A percentile compares a stretch with the other conserved stretches of the same genome.
Conservation (phyloP, 306 rosid species). For the Alnus glutinosa region DNA sequence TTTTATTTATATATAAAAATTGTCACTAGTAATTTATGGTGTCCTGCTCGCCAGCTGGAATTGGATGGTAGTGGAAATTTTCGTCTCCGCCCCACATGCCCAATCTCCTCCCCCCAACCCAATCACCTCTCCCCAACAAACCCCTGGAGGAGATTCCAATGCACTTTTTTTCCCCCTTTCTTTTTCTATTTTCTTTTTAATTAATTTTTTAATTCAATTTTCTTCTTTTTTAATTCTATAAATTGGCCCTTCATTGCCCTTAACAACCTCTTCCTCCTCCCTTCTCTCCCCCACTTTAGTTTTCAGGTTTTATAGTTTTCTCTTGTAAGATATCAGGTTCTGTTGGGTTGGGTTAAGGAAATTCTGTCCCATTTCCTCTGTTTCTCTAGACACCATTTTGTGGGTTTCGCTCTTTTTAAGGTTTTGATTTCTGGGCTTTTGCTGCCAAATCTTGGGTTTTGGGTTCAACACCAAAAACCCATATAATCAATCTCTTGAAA, state of each 20-base stretch:
- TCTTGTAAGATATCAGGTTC: slow-evolving; percentile 2
- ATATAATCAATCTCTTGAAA: background rate
- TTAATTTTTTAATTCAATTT: background rate
- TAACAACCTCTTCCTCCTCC: slow-evolving; percentile 36
- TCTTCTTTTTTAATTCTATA: slow-evolving; percentile 43
- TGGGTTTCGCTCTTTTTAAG: background rate
- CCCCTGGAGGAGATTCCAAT: slow-evolving; percentile 51
- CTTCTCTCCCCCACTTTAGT: slow-evolving; percentile 5
- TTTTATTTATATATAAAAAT: background rate
- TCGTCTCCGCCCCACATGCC: slow-evolving; percentile 31
- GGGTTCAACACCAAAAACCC: slow-evolving; percentile 4
- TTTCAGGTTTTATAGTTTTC: background rate
- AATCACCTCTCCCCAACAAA: slow-evolving; percentile 32
- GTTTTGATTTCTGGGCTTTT: slow-evolving; percentile 2
- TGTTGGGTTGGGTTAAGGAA: background rate
- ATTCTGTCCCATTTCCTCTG: background rate
- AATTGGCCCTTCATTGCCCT: slow-evolving; percentile 27
- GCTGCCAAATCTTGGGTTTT: slow-evolving; percentile 11
- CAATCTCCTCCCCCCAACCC: slow-evolving; percentile 28
- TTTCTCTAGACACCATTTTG: background rate
- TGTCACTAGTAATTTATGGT: background rate
- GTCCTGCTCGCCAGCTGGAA: slow-evolving; percentile 40
- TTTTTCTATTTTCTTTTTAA: background rate
- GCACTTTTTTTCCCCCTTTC: background rate
- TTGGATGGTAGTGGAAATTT: slow-evolving; percentile 34